Evolutionary conservation across 2,329 filamentous ascomycete species (phyloP), one percentile per base, ranked within the genome.

Genomic region (Phaeosphaeriaceae sp.): DNA sequence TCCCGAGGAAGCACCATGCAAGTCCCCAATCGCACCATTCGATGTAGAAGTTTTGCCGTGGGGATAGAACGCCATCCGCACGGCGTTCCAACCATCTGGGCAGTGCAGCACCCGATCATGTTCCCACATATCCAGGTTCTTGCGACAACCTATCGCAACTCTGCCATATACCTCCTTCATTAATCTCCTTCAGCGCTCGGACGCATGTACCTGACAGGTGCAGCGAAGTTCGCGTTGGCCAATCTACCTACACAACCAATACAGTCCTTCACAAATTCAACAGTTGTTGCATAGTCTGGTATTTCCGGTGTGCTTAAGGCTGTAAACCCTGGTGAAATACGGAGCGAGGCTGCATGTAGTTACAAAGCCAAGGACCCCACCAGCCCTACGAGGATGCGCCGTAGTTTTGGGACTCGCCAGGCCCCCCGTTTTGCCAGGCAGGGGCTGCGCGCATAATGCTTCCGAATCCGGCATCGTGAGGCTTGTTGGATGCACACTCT

Each of bases 361-460:
- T 36, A 36, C 31, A 15, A 11, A 36, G 31, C 31, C 31, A 36
- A 36, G 31, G 31, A 36, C 9, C 31, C 31, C 3, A 36, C 31
- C 31, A 36, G 31, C 31, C 31, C 13, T 36, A 36, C 31, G 3
- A 36, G 31, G 31, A 36, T 11, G 31, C 7, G 31, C 31, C 31
- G 31, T 36, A 36, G 31, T 15, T 11, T 36, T 36, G 31, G 31
- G 7, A 36, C 13, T 36, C 7, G 31, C 31, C 6, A 36, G 31
- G 31, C 31, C 31, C 9, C 31, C 31, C 31, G 11, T 36, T 13
- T 13, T 44, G 19, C 41, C 7, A 20, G 7, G 20, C 48, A 50
- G 48, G 48, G 48, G n/a, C 20, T n/a, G 13, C 20, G 48, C 48
- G 48, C 48, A n/a, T 17, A 50, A 22, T 50, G 48, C 27, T 21